These are phyloP conservation scores for Magnolia changhungtana DNA, from an alignment of 164 flowering plant genomes.

Conservation along the genomic window DNA sequence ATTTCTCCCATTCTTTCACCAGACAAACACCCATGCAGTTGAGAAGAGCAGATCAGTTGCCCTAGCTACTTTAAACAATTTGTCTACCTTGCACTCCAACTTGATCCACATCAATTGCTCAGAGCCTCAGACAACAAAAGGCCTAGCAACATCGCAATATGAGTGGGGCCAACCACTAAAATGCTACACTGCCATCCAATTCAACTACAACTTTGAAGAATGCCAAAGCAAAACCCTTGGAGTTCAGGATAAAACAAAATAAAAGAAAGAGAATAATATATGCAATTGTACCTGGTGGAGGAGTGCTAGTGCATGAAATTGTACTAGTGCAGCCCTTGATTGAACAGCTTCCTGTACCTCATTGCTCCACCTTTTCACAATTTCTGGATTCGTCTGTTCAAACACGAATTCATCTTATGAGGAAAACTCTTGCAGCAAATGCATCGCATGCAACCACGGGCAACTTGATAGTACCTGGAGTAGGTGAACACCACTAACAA, in stretches of 20 bases:
- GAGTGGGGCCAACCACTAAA: not conserved
- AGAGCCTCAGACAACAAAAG: no score
- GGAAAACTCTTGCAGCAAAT: not conserved
- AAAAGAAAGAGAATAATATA: not conserved
- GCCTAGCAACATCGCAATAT: no score
- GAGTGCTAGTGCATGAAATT: conserved; percentile 88
- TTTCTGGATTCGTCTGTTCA: conserved; percentile 88
- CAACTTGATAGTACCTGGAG: conserved; percentile 62
- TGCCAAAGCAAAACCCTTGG: not conserved
- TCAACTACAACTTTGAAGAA: no score
- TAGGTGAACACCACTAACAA: conserved; percentile 92
- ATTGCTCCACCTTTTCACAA: conserved; percentile 96
- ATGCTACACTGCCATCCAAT: not conserved
- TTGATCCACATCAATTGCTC: no score
- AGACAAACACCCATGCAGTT: no score
- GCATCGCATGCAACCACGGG: not conserved
- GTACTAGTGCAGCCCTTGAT: conserved; percentile 95
- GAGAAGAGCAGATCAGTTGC: no score
- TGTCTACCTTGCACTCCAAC: no score
- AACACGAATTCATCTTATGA: conserved; percentile 4
- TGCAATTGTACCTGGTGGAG: conserved; percentile 67
- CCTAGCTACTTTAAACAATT: no score
- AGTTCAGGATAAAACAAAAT: not conserved
- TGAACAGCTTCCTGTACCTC: conserved; percentile 99
- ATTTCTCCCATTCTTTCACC: no score